These are phyloP conservation scores for Tinospora cordifolia DNA, from an alignment of 164 flowering plant species.

Conservation along the genomic window DNA sequence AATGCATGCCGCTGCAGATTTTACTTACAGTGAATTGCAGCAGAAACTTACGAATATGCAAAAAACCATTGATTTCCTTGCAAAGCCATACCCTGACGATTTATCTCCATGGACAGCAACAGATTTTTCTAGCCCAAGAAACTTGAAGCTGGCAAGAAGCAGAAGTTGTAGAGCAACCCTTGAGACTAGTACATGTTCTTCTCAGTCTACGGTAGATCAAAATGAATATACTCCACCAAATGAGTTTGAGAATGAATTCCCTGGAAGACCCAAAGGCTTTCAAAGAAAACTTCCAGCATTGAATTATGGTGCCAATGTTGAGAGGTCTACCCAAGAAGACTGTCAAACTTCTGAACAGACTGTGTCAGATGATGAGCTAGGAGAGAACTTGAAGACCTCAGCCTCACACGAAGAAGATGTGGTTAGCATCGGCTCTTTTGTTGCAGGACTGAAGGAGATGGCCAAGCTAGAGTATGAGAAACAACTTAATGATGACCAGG, in stretches of 20 bases:
- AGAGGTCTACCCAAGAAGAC: constrained; percentile 22
- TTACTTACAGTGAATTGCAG: constrained; percentile 25
- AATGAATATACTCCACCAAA: constrained; percentile 35
- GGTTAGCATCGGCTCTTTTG: constrained; percentile 61
- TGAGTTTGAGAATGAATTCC: constrained; percentile 32
- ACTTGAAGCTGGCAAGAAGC: constrained; percentile 36
- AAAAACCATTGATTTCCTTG: constrained; percentile 29
- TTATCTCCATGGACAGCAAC: constrained; percentile 26
- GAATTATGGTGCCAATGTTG: constrained; percentile 21
- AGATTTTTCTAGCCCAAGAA: constrained; percentile 19
- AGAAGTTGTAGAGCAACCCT: constrained; percentile 50
- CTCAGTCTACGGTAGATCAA: constrained; percentile 18
- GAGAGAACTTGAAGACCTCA: constrained; percentile 17
- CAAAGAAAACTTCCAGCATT: constrained; percentile 22
- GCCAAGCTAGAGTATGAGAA: constrained; percentile 59
- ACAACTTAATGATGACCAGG: constrained; percentile 56
- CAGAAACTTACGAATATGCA: constrained; percentile 33
- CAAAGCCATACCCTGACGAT: constrained; percentile 28
- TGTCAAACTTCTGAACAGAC: constrained; percentile 32
- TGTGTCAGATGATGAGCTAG: constrained; percentile 19
- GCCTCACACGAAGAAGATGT: constrained; percentile 55
- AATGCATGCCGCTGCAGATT: constrained; percentile 4
- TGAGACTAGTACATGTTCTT: constrained; percentile 20
- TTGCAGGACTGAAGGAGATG: constrained; percentile 75
- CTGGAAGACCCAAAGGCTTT: constrained; percentile 32